Evolutionary conservation across 106 monocot genomes (phyloP).

Genomic region (Agapanthus africanus): DNA sequence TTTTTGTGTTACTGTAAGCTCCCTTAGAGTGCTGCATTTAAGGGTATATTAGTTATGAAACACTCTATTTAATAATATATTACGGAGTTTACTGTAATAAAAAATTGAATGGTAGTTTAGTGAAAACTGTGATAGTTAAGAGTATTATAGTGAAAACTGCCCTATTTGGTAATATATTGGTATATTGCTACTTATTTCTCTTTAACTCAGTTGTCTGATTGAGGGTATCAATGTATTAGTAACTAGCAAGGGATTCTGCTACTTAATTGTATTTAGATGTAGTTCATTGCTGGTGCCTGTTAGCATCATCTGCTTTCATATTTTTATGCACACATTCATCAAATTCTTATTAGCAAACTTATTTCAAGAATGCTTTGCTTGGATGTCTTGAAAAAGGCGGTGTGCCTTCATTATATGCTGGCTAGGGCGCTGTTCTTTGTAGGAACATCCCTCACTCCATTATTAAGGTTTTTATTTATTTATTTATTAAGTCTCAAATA

Average conservation of each 20-base stretch:
- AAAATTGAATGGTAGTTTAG: too few species aligned
- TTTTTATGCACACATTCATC: neutral
- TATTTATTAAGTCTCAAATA: neutral
- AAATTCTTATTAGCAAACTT: slow-evolving; percentile 1
- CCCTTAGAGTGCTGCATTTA: too few species aligned
- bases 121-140: too few species aligned
- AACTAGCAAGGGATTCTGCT: neutral
- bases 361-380: slow-evolving; percentile 68
- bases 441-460: slow-evolving; percentile 96
- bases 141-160: too few species aligned
- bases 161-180: too few species aligned
- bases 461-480: slow-evolving; percentile 53
- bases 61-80: neutral
- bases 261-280: neutral
- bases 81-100: too few species aligned
- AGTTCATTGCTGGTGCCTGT: neutral
- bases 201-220: neutral
- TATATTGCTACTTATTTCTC: neutral
- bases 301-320: neutral
- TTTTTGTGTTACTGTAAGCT: too few species aligned
- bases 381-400: slow-evolving; percentile 80
- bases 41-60: too few species aligned
- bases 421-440: slow-evolving; percentile 91
- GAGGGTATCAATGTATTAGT: neutral
- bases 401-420: slow-evolving; percentile 78